Evolutionary conservation across 345 rosid genomes (phyloP).

Genomic region (Populus davidiana): DNA sequence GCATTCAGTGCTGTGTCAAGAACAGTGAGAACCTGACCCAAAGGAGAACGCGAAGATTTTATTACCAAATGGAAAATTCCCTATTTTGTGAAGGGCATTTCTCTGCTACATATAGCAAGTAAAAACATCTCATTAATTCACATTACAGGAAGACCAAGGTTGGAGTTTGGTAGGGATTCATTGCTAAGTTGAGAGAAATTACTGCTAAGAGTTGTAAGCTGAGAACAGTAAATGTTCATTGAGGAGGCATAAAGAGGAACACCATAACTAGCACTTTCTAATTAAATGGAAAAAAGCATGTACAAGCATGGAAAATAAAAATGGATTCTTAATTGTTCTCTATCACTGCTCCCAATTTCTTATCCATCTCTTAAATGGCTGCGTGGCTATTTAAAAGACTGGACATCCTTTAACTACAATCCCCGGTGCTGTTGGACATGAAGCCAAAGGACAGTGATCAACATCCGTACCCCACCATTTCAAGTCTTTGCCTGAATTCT

Average conservation of each 20-base stretch:
- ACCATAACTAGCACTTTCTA: no score
- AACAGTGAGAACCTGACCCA: background rate
- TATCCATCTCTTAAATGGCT: background rate
- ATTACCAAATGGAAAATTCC: background rate
- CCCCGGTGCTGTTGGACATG: constrained; percentile 89
- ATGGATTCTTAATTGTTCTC: background rate
- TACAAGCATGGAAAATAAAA: background rate
- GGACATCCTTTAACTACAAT: constrained; percentile 64
- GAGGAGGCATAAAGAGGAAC: no score
- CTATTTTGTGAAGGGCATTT: background rate
- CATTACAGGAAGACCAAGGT: background rate
- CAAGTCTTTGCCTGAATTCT: constrained; percentile 51
- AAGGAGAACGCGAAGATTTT: background rate
- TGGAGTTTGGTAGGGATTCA: background rate
- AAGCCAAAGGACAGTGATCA: constrained; percentile 91
- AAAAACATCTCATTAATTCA: background rate
- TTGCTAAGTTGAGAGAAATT: background rate
- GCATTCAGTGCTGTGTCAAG: background rate
- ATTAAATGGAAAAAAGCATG: background rate
- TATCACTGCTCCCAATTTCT: background rate
- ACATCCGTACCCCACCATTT: constrained; percentile 92
- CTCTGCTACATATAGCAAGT: background rate
- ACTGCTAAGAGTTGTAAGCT: background rate
- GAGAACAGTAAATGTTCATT: background rate
- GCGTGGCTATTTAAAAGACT: constrained; percentile 25